These are phyloP conservation scores for Poa annua DNA, from an alignment of 176 grass and related monocot species.

Conservation along the genomic window DNA sequence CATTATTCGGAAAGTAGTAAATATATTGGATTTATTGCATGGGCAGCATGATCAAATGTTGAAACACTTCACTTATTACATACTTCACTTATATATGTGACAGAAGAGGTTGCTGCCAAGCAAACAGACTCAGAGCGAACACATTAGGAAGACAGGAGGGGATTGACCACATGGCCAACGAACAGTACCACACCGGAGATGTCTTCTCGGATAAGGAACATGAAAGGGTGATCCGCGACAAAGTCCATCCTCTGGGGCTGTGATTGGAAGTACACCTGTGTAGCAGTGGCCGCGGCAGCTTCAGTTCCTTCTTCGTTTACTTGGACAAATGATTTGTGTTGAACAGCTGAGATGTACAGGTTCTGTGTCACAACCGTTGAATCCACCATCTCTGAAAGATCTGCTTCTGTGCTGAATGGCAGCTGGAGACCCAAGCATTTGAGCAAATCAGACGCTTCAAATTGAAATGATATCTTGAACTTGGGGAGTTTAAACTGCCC, in stretches of 20 bases:
- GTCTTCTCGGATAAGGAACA: background rate
- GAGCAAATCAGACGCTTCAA: background rate
- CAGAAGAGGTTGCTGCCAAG: background rate
- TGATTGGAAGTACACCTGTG: too few relatives aligned
- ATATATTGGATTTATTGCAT: background rate
- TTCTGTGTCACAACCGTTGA: background rate
- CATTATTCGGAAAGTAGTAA: too few relatives aligned
- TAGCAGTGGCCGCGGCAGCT: background rate
- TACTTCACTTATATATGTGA: background rate
- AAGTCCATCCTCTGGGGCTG: background rate
- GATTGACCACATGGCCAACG: slow-evolving; percentile 2
- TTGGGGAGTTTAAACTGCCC: slow-evolving; percentile 12
- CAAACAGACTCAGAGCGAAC: background rate
- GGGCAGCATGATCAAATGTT: background rate
- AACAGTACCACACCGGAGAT: background rate
- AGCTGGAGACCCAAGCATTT: background rate
- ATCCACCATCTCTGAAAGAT: background rate
- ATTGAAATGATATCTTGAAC: slow-evolving; percentile 13
- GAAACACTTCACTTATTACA: slow-evolving; percentile 3
- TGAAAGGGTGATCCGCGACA: background rate
- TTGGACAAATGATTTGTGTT: background rate
- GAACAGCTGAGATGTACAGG: background rate
- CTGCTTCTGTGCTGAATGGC: background rate
- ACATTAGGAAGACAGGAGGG: background rate
- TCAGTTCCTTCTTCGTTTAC: slow-evolving; percentile 2